Evolutionary conservation across 345 rosid species (phyloP), one percentile per base, ranked within the genome.

Genomic region (Hibiscus syriacus): DNA sequence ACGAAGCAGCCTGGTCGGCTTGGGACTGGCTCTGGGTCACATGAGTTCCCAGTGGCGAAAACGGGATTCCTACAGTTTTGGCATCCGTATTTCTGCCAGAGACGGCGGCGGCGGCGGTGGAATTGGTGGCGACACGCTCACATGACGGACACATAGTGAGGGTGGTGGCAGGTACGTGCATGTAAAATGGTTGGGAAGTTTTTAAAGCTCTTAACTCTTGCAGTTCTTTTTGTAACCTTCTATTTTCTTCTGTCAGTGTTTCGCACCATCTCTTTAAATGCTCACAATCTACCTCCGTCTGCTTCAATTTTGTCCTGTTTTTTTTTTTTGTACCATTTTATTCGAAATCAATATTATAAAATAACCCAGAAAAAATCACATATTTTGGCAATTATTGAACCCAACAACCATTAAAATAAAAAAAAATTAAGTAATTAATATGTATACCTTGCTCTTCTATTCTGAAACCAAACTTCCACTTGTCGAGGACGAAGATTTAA

Each of bases 111-210:
- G 75, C 6, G 22, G 69, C 2, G 1, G 77, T 6, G 49, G 60
- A 43, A 38, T 90, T 78, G 81, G 96, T 79, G 73, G 89, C 87
- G 10, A 90, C 91, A 56, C 97, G 93, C 81, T 89, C 96, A 58
- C 99, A 94, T 11, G 99, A 94, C 41, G 99, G 99, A 71, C 99
- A 94, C 96, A 94, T 94, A 54, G 99, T 94, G 79, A 94, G 99
- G 70, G 99, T 94, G 36, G 99, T 94, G 71, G 99, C 96, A 14
- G 97, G 99, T 13, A 87, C 90, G 72, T 94, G 97, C 97, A 84
- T 87, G 90, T 83, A 86, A 81, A 86, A 91, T 13, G 97, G 93
- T 46, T 86, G 85, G 2, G 92, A 84, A 54, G 95, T 75, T 78
- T 91, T 94, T 76, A 94, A 80, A 30, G 96, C 87, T 73, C 99